Evolutionary conservation across 139 green algal species (phyloP).

Genomic region (Chlamydomonas eustigma): DNA sequence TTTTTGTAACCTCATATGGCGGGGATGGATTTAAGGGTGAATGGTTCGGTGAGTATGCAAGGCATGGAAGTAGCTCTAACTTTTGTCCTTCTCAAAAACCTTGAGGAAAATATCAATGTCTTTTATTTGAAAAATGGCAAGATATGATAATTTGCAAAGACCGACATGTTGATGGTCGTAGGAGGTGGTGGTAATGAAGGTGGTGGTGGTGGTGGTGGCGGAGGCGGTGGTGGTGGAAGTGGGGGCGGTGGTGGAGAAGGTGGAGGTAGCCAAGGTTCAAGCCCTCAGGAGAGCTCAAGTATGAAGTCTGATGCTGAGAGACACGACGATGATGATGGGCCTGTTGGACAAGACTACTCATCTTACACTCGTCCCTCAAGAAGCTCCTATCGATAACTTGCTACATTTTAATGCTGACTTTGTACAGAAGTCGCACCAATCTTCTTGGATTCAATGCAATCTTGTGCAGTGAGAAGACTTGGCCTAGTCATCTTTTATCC

Average conservation of each 20-base stretch:
- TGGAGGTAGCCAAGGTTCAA: background rate
- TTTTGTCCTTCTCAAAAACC: background rate
- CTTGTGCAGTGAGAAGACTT: no score
- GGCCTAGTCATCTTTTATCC: background rate
- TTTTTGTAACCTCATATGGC: conserved; percentile 32
- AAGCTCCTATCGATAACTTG: background rate
- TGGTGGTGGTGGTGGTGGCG: background rate
- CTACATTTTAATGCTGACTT: background rate
- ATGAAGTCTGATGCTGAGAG: background rate
- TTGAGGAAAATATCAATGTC: background rate
- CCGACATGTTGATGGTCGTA: background rate
- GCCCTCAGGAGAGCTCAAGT: background rate
- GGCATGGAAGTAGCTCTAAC: background rate
- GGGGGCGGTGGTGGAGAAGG: conserved; percentile 4
- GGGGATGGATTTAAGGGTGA: conserved; percentile 34
- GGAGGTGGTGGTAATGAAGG: background rate
- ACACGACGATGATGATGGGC: background rate
- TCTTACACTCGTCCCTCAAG: background rate
- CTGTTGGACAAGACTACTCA: background rate
- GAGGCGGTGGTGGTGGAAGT: background rate
- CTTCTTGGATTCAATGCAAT: no score
- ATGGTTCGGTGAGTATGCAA: conserved; percentile 1
- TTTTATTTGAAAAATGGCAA: background rate
- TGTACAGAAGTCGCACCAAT: background rate
- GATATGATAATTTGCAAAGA: background rate